These are phyloP conservation scores for Colletotrichum noveboracense DNA, from an alignment of 2,329 filamentous ascomycete genomes.

Conservation along the genomic window DNA sequence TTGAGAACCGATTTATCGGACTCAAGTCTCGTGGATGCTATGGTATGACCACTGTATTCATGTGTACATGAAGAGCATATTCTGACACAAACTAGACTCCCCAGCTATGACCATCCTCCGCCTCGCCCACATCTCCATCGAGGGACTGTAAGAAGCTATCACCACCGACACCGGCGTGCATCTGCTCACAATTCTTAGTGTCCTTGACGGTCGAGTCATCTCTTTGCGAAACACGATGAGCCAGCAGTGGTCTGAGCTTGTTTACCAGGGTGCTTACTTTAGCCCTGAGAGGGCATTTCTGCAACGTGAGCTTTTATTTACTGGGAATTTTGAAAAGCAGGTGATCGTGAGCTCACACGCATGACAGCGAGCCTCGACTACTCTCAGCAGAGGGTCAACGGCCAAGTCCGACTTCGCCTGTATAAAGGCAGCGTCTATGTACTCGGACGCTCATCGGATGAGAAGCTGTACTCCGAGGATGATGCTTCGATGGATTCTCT, in stretches of 20 bases:
- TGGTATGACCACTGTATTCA: background rate
- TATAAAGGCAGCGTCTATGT: constrained; percentile 51
- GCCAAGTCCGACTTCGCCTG: constrained; percentile 30
- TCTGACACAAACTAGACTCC: constrained; percentile 6
- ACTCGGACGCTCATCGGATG: constrained; percentile 48
- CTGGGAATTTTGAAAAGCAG: too few relatives aligned
- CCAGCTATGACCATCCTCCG: constrained; percentile 30
- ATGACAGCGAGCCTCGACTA: constrained; percentile 12
- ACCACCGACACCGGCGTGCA: background rate
- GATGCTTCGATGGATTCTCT: constrained; percentile 58
- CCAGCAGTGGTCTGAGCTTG: constrained; percentile 33
- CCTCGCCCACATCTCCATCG: constrained; percentile 48
- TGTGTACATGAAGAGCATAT: background rate
- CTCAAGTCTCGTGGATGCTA: constrained; percentile 59
- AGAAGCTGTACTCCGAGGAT: constrained; percentile 56
- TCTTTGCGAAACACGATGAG: constrained; percentile 59
- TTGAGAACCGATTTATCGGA: constrained; percentile 49
- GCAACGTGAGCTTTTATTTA: background rate
- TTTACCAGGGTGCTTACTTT: constrained; percentile 58
- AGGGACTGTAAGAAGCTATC: constrained; percentile 48
- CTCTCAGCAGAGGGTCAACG: constrained; percentile 21
- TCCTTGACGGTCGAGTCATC: constrained; percentile 60
- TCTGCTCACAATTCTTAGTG: constrained; percentile 19
- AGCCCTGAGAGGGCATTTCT: constrained; percentile 38
- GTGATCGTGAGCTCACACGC: background rate